Percentiles rank a stretch among this genome's conserved stretches.
Conservation (phyloP, 129 eudicot species). For the Ambrosia artemisiifolia region DNA sequence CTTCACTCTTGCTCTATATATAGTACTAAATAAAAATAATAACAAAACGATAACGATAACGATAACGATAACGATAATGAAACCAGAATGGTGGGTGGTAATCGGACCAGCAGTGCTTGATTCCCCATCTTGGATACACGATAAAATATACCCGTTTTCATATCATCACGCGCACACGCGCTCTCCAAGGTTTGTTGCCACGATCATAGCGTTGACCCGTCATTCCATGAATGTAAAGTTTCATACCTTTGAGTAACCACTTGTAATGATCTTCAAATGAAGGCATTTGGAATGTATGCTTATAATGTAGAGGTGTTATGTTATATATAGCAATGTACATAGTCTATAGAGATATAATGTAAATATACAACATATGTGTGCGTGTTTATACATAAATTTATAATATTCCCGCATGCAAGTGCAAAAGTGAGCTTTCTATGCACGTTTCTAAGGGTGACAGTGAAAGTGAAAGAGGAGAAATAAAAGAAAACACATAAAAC, state of each 20-base stretch:
- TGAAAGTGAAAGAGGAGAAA: not conserved
- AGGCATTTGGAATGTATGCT: not conserved
- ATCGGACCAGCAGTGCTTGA: slow-evolving; percentile 40
- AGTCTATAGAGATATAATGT: not conserved
- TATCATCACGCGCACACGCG: not conserved
- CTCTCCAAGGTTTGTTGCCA: slow-evolving; percentile 24
- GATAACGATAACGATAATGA: not conserved
- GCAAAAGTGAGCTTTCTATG: slow-evolving; percentile 35
- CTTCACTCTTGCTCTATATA: no score
- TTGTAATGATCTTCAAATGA: slow-evolving; percentile 5
- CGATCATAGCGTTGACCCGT: slow-evolving; percentile 12
- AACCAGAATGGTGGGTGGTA: not conserved
- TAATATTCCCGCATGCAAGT: slow-evolving; percentile 43
- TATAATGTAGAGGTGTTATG: not conserved
- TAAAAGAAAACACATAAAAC: not conserved
- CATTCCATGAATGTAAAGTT: not conserved
- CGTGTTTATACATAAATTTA: not conserved
- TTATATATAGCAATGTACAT: not conserved
- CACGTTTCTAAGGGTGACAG: slow-evolving; percentile 38
- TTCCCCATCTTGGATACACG: slow-evolving; percentile 32
- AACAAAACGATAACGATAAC: not conserved
- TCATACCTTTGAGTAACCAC: slow-evolving; percentile 3
- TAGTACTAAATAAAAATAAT: not conserved
- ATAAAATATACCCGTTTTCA: slow-evolving; percentile 24
- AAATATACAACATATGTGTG: not conserved